Conservation (phyloP, 2,329 filamentous ascomycete genomes). For the Phyllosticta citriasiana region DNA sequence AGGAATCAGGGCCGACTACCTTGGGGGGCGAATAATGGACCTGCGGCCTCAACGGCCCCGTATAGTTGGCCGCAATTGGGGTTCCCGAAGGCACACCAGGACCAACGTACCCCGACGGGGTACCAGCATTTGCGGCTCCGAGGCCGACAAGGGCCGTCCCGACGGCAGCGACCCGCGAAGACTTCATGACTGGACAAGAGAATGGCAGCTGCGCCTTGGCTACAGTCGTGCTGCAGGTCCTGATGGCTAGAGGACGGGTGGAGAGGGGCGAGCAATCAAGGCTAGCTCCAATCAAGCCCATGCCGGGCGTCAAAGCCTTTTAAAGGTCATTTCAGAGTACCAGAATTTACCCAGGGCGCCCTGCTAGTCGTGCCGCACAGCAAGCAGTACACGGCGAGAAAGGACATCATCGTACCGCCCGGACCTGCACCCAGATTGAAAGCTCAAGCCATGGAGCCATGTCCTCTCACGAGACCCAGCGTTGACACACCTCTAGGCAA, state of each 20-base stretch:
- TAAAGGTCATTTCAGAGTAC: neutral
- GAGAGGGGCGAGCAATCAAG: neutral
- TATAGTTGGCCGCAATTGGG: constrained; percentile 31
- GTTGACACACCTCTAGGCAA: neutral
- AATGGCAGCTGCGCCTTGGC: neutral
- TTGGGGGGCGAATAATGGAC: constrained; percentile 47
- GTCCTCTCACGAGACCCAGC: neutral
- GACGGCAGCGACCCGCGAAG: neutral
- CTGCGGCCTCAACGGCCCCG: constrained; percentile 38
- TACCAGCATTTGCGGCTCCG: neutral
- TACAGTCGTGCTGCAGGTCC: neutral
- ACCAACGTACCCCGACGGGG: constrained; percentile 1
- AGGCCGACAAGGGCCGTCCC: neutral
- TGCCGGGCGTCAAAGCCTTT: neutral
- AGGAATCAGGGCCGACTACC: constrained; percentile 37
- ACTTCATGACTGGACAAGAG: constrained; percentile 4
- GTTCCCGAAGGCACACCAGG: constrained; percentile 17
- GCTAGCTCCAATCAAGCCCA: neutral
- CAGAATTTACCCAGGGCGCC: neutral
- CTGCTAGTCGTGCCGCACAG: neutral
- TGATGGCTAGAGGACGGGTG: neutral
- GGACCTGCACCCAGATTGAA: neutral
- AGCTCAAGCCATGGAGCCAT: neutral
- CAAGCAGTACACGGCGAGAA: neutral
- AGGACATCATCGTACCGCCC: neutral